phyloP scores from a whole-genome alignment of 2,329 filamentous ascomycete genomes.

The Ophiostoma australiae region DNA sequence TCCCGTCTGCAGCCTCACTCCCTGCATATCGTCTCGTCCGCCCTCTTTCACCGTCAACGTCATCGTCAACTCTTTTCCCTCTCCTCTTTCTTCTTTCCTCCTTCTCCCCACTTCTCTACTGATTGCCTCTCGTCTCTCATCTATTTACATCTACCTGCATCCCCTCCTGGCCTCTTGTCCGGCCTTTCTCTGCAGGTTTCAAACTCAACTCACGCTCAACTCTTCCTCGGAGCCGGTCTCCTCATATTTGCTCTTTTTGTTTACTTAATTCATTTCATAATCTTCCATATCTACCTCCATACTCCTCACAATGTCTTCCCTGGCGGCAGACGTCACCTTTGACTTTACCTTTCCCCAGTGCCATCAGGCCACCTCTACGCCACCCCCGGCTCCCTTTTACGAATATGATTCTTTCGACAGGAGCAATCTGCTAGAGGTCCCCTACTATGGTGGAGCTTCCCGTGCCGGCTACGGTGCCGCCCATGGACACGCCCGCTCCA shows the following conservation, averaged over 20 bases:
- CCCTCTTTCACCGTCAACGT: background rate
- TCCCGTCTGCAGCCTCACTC: background rate
- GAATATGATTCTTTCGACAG: conserved; percentile 47
- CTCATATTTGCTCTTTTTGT: conserved; percentile 7
- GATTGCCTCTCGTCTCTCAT: background rate
- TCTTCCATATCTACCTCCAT: conserved; percentile 22
- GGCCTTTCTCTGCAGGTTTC: background rate
- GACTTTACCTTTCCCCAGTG: conserved; percentile 56
- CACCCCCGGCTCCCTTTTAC: conserved; percentile 41
- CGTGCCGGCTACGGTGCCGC: background rate
- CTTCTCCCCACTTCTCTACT: background rate
- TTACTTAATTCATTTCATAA: conserved; percentile 24
- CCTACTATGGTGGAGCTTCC: conserved; percentile 39
- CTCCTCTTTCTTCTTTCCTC: background rate
- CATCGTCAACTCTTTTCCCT: background rate
- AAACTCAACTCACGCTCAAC: background rate
- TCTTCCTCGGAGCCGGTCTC: conserved; percentile 5
- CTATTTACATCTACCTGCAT: conserved; percentile 9
- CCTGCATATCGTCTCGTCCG: background rate
- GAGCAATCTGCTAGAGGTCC: conserved; percentile 46
- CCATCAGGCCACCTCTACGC: conserved; percentile 48
- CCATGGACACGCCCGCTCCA: conserved; percentile 54
- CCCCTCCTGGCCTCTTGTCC: conserved; percentile 8
- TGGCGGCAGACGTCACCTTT: conserved; percentile 58
- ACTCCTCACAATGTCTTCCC: conserved; percentile 40